These are phyloP conservation scores for Lophiotrema nucula DNA, from an alignment of 495 filamentous ascomycete genomes.

Conservation along the genomic window DNA sequence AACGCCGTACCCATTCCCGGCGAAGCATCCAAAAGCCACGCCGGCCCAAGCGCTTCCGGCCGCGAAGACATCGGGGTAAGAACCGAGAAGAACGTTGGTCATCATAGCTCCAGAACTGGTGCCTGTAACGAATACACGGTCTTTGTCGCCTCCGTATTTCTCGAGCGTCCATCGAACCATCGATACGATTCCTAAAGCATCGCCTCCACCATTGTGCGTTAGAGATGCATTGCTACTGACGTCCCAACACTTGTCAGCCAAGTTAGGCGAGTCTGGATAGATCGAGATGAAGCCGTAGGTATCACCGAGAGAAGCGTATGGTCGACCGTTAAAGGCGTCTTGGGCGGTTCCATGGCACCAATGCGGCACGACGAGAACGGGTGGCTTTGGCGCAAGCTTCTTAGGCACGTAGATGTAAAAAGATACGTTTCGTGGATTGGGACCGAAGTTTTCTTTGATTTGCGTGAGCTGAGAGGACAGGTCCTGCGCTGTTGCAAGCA, in stretches of 20 bases:
- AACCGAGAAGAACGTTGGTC: constrained; percentile 56
- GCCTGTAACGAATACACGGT: constrained; percentile 53
- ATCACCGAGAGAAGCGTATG: constrained; percentile 27
- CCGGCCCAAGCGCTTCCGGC: constrained; percentile 59
- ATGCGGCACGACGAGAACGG: constrained; percentile 32
- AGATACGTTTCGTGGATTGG: constrained; percentile 31
- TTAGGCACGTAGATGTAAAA: constrained; percentile 35
- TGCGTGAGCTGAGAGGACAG: constrained; percentile 27
- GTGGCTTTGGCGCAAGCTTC: constrained; percentile 15
- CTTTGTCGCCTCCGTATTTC: constrained; percentile 50
- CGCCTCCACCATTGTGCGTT: constrained; percentile 53
- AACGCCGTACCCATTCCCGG: constrained; percentile 43
- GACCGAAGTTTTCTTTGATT: constrained; percentile 25
- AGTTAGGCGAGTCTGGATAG: constrained; percentile 32
- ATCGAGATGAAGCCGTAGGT: constrained; percentile 32
- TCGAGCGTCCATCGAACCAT: constrained; percentile 56
- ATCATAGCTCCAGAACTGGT: constrained; percentile 49
- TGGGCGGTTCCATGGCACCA: constrained; percentile 31
- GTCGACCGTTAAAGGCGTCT: constrained; percentile 20
- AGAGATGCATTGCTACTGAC: constrained; percentile 48
- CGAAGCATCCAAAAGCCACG: constrained; percentile 61
- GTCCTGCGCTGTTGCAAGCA: constrained; percentile 6
- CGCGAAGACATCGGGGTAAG: constrained; percentile 59
- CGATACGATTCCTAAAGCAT: constrained; percentile 53
- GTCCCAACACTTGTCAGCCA: constrained; percentile 56